Percentiles rank a stretch among this genome's conserved stretches.
These are phyloP conservation scores for Exophiala aquamarina DNA, from an alignment of 2,329 filamentous ascomycete species.

Conservation along the genomic window DNA sequence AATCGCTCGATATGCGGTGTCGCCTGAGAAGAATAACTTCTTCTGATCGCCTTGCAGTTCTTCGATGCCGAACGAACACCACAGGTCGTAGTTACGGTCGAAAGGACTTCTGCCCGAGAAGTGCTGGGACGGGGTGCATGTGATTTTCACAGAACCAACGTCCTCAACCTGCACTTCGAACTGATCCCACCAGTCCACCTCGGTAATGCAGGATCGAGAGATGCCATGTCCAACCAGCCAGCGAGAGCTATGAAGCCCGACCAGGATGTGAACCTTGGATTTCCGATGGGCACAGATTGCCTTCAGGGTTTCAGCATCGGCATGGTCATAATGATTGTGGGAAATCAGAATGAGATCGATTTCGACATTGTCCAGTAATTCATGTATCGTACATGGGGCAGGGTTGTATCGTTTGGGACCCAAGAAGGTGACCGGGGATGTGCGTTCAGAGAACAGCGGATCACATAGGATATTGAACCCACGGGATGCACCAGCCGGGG, in stretches of 20 bases:
- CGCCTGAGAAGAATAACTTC: slow-evolving; percentile 44
- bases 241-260: slow-evolving; percentile 36
- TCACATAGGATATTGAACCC: slow-evolving; percentile 52
- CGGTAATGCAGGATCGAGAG: slow-evolving; percentile 40
- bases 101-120: slow-evolving; percentile 43
- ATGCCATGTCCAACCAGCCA: slow-evolving; percentile 33
- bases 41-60: slow-evolving; percentile 20
- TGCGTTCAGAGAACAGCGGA: slow-evolving; percentile 53
- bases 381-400: slow-evolving; percentile 49
- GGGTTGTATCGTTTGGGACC: slow-evolving; percentile 55
- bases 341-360: slow-evolving; percentile 54
- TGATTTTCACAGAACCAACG: slow-evolving; percentile 39
- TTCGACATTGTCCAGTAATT: slow-evolving; percentile 43
- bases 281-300: slow-evolving; percentile 41
- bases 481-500: slow-evolving; percentile 29
- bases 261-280: slow-evolving; percentile 47
- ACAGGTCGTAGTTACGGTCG: slow-evolving; percentile 43
- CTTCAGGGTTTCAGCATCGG: slow-evolving; percentile 48
- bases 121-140: slow-evolving; percentile 51
- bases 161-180: slow-evolving; percentile 35
- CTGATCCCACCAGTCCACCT: slow-evolving; percentile 54
- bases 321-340: slow-evolving; percentile 59
- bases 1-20: slow-evolving; percentile 48
- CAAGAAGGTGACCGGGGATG: slow-evolving; percentile 45
- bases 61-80: slow-evolving; percentile 50